These are phyloP conservation scores for Monilinia polystroma DNA, from an alignment of 2,329 filamentous ascomycete genomes.

Conservation along the genomic window DNA sequence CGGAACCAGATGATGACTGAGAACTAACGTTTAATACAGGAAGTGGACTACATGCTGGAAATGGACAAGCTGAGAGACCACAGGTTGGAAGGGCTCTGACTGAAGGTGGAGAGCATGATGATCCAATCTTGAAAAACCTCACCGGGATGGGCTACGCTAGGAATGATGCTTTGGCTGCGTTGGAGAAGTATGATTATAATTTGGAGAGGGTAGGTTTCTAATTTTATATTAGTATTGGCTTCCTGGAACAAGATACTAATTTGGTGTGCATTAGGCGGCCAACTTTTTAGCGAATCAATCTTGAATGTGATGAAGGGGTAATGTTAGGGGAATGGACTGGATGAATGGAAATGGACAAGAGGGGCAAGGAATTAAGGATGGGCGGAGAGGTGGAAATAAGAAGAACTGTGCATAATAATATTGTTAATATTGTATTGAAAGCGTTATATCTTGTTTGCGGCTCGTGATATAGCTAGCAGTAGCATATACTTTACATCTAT, in stretches of 20 bases:
- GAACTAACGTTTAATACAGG: not conserved
- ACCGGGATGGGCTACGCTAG: conserved; percentile 87
- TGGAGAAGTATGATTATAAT: conserved; percentile 96
- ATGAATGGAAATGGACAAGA: not conserved
- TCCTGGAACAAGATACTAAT: not conserved
- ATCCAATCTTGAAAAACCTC: conserved; percentile 85
- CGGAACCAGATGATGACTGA: not conserved
- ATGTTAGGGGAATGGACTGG: not conserved
- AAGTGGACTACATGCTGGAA: too few species aligned
- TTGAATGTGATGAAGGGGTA: not conserved
- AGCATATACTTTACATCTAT: not conserved
- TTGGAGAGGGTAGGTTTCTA: conserved; percentile 74
- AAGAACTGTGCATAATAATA: conserved; percentile 14
- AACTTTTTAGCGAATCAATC: conserved; percentile 15
- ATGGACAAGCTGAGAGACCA: conserved; percentile 38
- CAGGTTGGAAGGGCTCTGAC: conserved; percentile 67
- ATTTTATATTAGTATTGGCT: too few species aligned
- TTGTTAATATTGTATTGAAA: conserved; percentile 9
- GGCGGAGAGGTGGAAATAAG: not conserved
- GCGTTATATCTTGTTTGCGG: conserved; percentile 6
- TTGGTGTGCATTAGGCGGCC: not conserved
- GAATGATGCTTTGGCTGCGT: conserved; percentile 68
- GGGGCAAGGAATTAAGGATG: too few species aligned
- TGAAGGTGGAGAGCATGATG: conserved; percentile 77
- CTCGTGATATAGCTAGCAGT: not conserved